phyloP scores from a whole-genome alignment of 441 rosid species.

The Erysimum cheiri region DNA sequence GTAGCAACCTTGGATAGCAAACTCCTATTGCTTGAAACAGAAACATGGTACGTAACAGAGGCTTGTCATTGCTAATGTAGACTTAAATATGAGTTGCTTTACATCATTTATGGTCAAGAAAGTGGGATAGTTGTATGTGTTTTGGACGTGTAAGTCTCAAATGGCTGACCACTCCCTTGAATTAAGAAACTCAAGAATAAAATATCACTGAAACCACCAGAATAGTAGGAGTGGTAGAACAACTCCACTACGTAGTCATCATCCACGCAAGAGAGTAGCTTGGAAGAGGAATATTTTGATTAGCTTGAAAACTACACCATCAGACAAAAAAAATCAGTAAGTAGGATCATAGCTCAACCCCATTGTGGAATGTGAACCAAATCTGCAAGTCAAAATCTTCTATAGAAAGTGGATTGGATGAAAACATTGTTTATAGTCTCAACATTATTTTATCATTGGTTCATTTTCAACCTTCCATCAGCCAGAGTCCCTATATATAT shows the following conservation, averaged over 20 bases:
- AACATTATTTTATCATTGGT: constrained; percentile 1
- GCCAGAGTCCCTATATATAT: neutral
- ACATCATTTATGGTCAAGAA: constrained; percentile 11
- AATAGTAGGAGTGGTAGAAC: constrained; percentile 47
- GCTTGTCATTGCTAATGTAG: constrained; percentile 27
- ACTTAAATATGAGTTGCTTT: constrained; percentile 26
- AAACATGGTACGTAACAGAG: constrained; percentile 28
- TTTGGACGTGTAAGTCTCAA: constrained; percentile 30
- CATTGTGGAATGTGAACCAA: constrained; percentile 35
- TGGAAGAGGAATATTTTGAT: constrained; percentile 43
- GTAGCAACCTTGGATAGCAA: constrained; percentile 18
- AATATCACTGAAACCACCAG: constrained; percentile 35
- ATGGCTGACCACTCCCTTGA: constrained; percentile 35
- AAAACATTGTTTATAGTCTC: constrained; percentile 36
- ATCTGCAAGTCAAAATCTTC: constrained; percentile 34
- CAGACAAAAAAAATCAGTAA: constrained; percentile 32
- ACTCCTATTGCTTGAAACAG: constrained; percentile 27
- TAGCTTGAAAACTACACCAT: constrained; percentile 36
- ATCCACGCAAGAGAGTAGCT: constrained; percentile 39
- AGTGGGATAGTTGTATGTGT: constrained; percentile 33
- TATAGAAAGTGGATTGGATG: constrained; percentile 38
- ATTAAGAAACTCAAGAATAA: constrained; percentile 38
- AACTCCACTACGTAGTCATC: constrained; percentile 38
- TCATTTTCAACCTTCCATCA: constrained; percentile 2
- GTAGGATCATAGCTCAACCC: constrained; percentile 33